phyloP scores from a whole-genome alignment of 805 yeast genomes.

The Kuraishia hungarica region DNA sequence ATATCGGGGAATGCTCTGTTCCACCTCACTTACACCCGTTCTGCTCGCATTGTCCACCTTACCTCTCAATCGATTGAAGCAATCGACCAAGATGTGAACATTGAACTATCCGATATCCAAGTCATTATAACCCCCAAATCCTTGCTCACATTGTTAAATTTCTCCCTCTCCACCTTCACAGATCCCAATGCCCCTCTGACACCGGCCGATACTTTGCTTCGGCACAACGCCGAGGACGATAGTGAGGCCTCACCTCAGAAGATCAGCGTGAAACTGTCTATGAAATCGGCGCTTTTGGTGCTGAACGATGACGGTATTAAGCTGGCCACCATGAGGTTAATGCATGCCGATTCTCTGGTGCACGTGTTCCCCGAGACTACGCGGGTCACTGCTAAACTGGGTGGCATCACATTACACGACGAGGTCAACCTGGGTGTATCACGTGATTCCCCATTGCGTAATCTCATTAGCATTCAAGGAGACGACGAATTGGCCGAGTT shows the following conservation, averaged over 20 bases:
- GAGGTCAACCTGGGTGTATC: conserved; percentile 61
- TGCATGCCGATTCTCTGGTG: conserved; percentile 63
- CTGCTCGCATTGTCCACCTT: conserved; percentile 49
- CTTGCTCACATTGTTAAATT: conserved; percentile 69
- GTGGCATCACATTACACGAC: conserved; percentile 72
- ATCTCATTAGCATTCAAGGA: conserved; percentile 73
- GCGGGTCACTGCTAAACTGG: conserved; percentile 64
- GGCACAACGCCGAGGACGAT: conserved; percentile 55
- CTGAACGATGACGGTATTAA: conserved; percentile 79
- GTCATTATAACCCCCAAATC: conserved; percentile 73
- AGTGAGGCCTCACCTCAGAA: conserved; percentile 61
- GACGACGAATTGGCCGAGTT: conserved; percentile 69
- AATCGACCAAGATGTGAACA: conserved; percentile 66
- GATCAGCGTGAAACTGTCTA: conserved; percentile 55
- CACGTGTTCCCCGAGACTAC: conserved; percentile 67
- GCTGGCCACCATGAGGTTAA: conserved; percentile 69
- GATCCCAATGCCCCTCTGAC: conserved; percentile 64
- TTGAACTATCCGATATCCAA: conserved; percentile 72
- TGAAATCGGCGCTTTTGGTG: conserved; percentile 67
- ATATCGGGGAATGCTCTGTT: conserved; percentile 43
- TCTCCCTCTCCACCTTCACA: conserved; percentile 78
- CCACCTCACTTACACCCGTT: conserved; percentile 47
- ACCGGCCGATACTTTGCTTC: conserved; percentile 56
- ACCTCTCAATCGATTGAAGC: conserved; percentile 50
- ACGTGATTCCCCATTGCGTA: conserved; percentile 48